Base-by-base conservation (phyloP, 1,284 basidiomycete species). In the Lentinula novae-zelandiae region DNA sequence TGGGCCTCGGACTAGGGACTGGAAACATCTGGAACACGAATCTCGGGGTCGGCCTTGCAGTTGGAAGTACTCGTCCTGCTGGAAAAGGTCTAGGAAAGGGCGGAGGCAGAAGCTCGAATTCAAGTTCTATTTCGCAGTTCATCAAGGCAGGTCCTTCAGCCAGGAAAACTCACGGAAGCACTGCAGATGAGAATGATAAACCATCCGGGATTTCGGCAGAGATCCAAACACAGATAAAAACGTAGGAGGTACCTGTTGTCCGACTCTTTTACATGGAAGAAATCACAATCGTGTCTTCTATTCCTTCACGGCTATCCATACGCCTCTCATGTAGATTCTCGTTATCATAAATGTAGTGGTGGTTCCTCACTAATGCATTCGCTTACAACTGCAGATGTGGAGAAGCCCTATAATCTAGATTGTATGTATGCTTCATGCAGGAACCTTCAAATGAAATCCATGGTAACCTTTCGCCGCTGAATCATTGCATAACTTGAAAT, bases 391-490 rank as follows among this genome's bases (percentile, higher is more conserved):
- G 27, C 27, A 27, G 27, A 27, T 4, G 27, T 27, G 27, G 27
- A 27, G 27, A 27, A 27, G 27, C 27, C 22, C 27, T 27, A 27
- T 27, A 3, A 27, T 27, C 27, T 27, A 27, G 3, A 27, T 27
- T 27, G 0, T 27, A 27, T 27, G 27, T 27, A 27, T 38, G 36
- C 7, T 8, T 9, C 7, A 38, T 38, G 12, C 7, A 9, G 36
- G 36, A 38, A 12, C 36, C 36, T 38, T 38, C 6, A 38, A 38
- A 38, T 52, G 53, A 33, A 63, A 63, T 10, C 62, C 62, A 27
- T 60, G 33, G 33, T 63, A 63, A 3, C 53, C 53, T 20, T 57
- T 57, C 12, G 40, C 39, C 20, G 58, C 62, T 2, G 40, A 56
- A 27, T 60, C 58, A 31, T 48, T 13, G 34, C 52, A 44, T 6